phyloP scores from a whole-genome alignment of 768 basidiomycete species.

The Hypholoma sublateritium region DNA sequence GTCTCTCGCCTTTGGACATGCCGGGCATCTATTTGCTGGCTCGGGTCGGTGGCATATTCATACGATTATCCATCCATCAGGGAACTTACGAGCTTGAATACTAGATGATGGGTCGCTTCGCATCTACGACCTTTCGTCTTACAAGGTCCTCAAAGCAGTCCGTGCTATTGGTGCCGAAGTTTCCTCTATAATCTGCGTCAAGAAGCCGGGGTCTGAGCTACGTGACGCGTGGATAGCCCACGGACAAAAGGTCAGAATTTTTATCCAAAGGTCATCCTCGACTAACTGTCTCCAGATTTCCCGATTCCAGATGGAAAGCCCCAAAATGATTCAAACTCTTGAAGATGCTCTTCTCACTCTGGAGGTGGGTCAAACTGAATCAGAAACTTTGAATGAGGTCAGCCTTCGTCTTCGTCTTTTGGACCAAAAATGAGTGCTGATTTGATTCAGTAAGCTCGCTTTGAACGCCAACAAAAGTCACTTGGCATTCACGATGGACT shows the following conservation, averaged over 20 bases:
- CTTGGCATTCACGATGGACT: constrained; percentile 72
- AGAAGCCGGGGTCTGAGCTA: constrained; percentile 37
- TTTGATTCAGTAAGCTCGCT: constrained; percentile 56
- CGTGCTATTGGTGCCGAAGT: constrained; percentile 57
- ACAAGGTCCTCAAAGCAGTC: constrained; percentile 64
- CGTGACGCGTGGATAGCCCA: constrained; percentile 66
- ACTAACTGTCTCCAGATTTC: constrained; percentile 30
- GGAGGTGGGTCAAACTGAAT: constrained; percentile 48
- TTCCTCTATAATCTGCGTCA: constrained; percentile 56
- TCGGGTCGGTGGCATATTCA: constrained; percentile 44
- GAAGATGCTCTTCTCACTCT: constrained; percentile 48
- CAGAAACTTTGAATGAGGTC: constrained; percentile 73
- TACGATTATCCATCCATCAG: background rate
- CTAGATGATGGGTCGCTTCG: constrained; percentile 72
- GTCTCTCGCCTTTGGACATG: constrained; percentile 48
- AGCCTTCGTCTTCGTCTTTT: constrained; percentile 16
- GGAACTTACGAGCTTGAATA: background rate
- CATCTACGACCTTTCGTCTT: constrained; percentile 58
- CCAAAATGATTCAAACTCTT: constrained; percentile 52
- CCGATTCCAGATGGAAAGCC: constrained; percentile 43
- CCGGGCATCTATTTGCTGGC: constrained; percentile 55
- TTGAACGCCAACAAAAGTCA: constrained; percentile 53
- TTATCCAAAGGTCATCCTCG: background rate
- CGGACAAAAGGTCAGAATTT: constrained; percentile 49
- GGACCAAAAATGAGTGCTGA: constrained; percentile 18